Base-by-base conservation (phyloP, 768 basidiomycete genomes). In the Macrolepiota dolichaula region DNA sequence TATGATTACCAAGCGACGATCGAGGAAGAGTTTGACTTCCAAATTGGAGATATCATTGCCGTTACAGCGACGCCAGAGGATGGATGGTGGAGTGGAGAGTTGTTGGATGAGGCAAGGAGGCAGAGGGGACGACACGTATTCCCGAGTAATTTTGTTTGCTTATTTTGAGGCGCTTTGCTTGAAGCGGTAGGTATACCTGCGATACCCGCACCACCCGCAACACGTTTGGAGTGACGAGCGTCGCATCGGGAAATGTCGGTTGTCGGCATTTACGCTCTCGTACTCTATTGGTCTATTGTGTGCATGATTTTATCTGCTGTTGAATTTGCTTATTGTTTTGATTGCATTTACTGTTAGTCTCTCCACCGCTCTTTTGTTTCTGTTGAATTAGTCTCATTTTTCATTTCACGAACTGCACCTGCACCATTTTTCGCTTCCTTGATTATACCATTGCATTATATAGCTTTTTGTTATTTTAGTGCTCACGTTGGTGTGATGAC, bases 11-110 rank as follows among this genome's bases (percentile, higher is more conserved):
- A 75, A 0, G 93, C 92, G 15, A 87, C 89, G 11, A 92, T 90
- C 63, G 88, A 91, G 1, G 94, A 96, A 69, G 96, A 98, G 75
- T 98, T 98, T 72, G 91, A 96, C 71, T 98, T 98, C 85, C 92
- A 95, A 70, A 79, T 87, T 22, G 93, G 91, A 2, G 96, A 98
- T 73, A 92, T 97, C 65, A 97, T 98, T 65, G 96, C 95, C 6
- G 96, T 98, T 10, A 96, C 92, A 0, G 82, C 87, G 22, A 96
- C 94, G 5, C 94, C 94, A 4, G 94, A 95, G 67, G 96, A 97
- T 68, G 96, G 96, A 1, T 98, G 96, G 96, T 98, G 96, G 96
- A 91, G 87, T 59, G 96, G 96, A 24, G 88, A 91, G 66, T 73
- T 94, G 61, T 74, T 93, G n/a, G 89, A 92, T 63, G 90, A 92